Evolutionary conservation across 176 grass and related monocot species (phyloP), one percentile per base, ranked within the genome.

Genomic region (Rhynchospora breviuscula): DNA sequence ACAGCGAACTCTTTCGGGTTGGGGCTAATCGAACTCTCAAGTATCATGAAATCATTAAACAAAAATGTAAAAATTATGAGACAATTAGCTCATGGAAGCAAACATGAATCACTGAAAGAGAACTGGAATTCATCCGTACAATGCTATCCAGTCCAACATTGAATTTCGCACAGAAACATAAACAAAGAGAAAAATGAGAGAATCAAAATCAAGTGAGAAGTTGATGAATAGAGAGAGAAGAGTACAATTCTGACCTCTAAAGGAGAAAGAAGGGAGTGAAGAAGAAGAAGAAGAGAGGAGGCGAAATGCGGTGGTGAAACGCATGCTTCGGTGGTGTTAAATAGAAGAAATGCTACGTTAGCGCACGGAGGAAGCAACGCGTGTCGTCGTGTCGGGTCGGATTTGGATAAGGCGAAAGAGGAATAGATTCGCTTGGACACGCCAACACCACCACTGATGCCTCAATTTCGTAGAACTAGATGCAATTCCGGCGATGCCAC

Each of bases 261-360:
- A 18, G 65, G 51, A 72, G 35, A 73, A 56, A 84, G 56, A 67
- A 84, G 82, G 66, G n/a, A 84, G 54, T 23, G 79, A 66, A 40
- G 35, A 40, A 60, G 79, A 66, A 29, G 26, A 29, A 49, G 43
- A 82, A 66, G 60, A 47, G 61, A 82, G 67, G 26, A 82, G 10
- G 26, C 79, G 79, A 82, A 82, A 82, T 82, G 79, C 79, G 61
- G 79, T 67, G 44, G 79, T 82, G 79, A 82, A 82, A 14, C 79
- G 79, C 79, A 82, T 82, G 59, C 44, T 82, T 63, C 8, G 60
- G 13, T 2, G 21, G 8, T 43, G n/a, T 82, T 61, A 81, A 61
- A 81, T 63, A 61, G 46, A 26, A 26, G 26, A 17, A 59, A 33
- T 11, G 14, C 56, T 62, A 62, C 53, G 40, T 14, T 80, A 80